Percentiles rank a stretch among this genome's conserved stretches.
Evolutionary conservation across 345 rosid genomes (phyloP).

Genomic region (Hirschfeldia incana): DNA sequence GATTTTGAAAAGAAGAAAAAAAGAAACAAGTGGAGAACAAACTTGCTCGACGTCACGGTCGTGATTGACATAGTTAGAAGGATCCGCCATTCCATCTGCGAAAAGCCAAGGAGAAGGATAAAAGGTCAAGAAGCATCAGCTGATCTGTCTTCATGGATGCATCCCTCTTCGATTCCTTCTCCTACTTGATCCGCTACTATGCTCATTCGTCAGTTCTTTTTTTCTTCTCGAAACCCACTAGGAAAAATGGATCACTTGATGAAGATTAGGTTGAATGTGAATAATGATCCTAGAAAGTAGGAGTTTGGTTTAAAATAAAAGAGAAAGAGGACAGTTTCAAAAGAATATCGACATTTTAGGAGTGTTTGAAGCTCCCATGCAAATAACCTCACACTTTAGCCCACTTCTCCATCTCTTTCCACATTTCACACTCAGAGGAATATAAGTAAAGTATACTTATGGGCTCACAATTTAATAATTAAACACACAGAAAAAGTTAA

Average conservation of each 20-base stretch:
- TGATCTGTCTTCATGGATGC: slow-evolving; percentile 88
- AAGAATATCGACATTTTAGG: slow-evolving; percentile 38
- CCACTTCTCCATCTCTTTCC: slow-evolving; percentile 51
- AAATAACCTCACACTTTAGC: slow-evolving; percentile 56
- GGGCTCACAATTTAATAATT: neutral
- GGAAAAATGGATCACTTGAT: neutral
- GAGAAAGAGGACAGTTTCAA: slow-evolving; percentile 12
- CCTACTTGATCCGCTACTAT: slow-evolving; percentile 41
- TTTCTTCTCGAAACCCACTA: neutral
- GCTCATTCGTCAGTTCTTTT: slow-evolving; percentile 19
- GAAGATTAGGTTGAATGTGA: slow-evolving; percentile 1
- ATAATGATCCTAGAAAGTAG: slow-evolving; percentile 25
- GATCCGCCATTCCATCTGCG: slow-evolving; percentile 99
- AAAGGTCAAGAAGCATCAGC: slow-evolving; percentile 56
- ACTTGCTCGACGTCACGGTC: slow-evolving; percentile 93
- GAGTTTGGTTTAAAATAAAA: slow-evolving; percentile 17
- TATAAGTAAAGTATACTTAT: neutral
- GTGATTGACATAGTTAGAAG: slow-evolving; percentile 63
- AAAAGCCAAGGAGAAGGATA: slow-evolving; percentile 41
- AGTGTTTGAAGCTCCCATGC: slow-evolving; percentile 49
- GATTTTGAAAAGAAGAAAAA: neutral
- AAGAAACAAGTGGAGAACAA: neutral
- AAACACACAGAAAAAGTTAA: neutral
- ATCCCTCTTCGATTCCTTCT: slow-evolving; percentile 52
- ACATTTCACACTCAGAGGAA: slow-evolving; percentile 33